A percentile compares a stretch with the other conserved stretches of the same genome.
Conservation (phyloP, 192 early-diverging fungal genomes). For the Paraglomus occultum region DNA sequence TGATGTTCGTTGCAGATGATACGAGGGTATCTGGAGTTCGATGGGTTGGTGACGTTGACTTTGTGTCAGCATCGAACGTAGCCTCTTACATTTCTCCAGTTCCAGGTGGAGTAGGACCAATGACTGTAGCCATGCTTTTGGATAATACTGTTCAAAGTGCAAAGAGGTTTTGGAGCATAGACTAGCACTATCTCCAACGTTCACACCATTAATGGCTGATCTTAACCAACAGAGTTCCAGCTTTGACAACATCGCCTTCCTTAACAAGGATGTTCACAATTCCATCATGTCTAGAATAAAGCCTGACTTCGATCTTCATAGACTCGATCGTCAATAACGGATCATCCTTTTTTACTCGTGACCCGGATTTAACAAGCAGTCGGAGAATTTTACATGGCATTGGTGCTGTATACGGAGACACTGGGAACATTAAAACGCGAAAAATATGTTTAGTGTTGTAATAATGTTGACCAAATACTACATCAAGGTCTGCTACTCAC, state of each 20-base stretch:
- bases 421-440: neutral
- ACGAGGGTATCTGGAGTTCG: slow-evolving; percentile 89
- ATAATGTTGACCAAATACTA: neutral
- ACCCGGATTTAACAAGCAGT: slow-evolving; percentile 50
- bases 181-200: slow-evolving; percentile 36
- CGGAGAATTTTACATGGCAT: slow-evolving; percentile 64
- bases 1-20: slow-evolving; percentile 50
- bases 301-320: slow-evolving; percentile 65
- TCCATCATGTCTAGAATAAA: slow-evolving; percentile 56
- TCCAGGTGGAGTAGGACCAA: slow-evolving; percentile 98
- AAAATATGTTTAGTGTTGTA: neutral
- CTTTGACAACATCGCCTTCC: slow-evolving; percentile 60
- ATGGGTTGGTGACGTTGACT: slow-evolving; percentile 95
- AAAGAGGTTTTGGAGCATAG: slow-evolving; percentile 60
- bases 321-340: slow-evolving; percentile 61
- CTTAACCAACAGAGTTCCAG: slow-evolving; percentile 51
- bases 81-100: slow-evolving; percentile 92
- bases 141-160: slow-evolving; percentile 83
- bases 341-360: slow-evolving; percentile 53
- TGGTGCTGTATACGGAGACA: slow-evolving; percentile 57
- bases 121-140: slow-evolving; percentile 99
- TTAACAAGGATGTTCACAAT: slow-evolving; percentile 50
- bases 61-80: slow-evolving; percentile 58
- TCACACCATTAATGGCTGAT: slow-evolving; percentile 24
- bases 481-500: slow-evolving; percentile 19